These are phyloP conservation scores for Coccomyxa sp. DNA, from an alignment of 139 green algal genomes.

Conservation along the genomic window DNA sequence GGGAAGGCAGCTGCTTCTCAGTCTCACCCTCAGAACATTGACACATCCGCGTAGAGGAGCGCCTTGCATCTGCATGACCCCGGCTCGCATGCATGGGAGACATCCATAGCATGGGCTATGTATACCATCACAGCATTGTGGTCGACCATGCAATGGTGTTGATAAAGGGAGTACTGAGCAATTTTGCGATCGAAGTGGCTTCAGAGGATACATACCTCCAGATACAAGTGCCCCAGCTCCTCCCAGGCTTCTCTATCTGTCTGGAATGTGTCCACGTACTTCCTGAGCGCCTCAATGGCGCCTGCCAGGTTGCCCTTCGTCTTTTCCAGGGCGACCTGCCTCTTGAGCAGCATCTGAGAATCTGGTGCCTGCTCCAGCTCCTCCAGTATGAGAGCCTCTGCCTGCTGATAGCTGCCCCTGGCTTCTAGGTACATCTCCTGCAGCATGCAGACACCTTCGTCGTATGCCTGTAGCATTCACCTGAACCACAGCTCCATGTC, in stretches of 20 bases:
- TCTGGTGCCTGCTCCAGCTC: slow-evolving; percentile 45
- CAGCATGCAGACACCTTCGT: too few species aligned
- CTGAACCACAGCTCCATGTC: too few species aligned
- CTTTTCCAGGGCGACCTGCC: slow-evolving; percentile 52
- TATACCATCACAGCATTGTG: background rate
- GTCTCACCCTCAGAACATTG: too few species aligned
- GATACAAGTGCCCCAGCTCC: slow-evolving; percentile 75
- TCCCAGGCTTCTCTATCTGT: slow-evolving; percentile 79
- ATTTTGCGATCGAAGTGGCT: too few species aligned
- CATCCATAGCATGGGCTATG: too few species aligned
- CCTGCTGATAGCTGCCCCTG: slow-evolving; percentile 24
- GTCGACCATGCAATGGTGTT: background rate
- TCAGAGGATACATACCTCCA: slow-evolving; percentile 64
- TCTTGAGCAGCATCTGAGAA: slow-evolving; percentile 58
- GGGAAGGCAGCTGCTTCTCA: too few species aligned
- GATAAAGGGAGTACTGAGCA: background rate
- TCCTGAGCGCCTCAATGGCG: slow-evolving; percentile 55
- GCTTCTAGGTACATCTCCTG: slow-evolving; percentile 80
- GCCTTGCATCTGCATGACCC: too few species aligned
- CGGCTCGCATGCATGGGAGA: too few species aligned
- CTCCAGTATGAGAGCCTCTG: slow-evolving; percentile 53
- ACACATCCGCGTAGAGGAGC: too few species aligned
- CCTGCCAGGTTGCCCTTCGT: slow-evolving; percentile 39
- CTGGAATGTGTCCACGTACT: slow-evolving; percentile 60
- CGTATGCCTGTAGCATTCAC: too few species aligned